Base-by-base conservation (phyloP, 2,329 filamentous ascomycete species). In the Metarhizium anisopliae region DNA sequence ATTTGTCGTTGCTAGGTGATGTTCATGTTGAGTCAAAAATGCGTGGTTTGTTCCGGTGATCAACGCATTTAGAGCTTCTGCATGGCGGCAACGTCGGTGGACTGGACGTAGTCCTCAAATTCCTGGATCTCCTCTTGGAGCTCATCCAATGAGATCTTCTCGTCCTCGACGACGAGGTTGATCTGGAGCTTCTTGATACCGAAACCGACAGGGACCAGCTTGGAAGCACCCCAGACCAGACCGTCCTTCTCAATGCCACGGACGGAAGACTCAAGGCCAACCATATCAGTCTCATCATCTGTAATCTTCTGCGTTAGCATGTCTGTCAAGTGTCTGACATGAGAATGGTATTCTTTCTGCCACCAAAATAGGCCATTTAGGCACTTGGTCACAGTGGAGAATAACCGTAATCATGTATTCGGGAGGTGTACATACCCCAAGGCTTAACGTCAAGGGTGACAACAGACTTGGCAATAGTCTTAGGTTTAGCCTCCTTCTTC, bases 111-210 rank as follows among this genome's bases (percentile, higher is more conserved):
- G 73, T 99, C 94, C 80, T 97, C 94, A 67, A 92, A 83, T 64
- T 83, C 89, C 70, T 71, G 61, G 68, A 97, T 95, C 79, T 89
- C 69, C 72, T 90, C 85, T 82, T 96, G 84, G 65, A 99, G 86
- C 61, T 96, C 93, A 66, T 87, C 83, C 62, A 89, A 74, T 64
- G 89, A 92, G 71, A 99, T 75, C 84, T 96, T 96, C 64, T 97
- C 93, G 73, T 99, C 94, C 82, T 97, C 94, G 63, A 97, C 80
- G 67, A 97, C 91, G 66, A 97, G 77, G 86, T 90, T 97, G 81
- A 99, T 95, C 84, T 97, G 93, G 62, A 99, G 86, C 85, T 97
- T 97, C 83, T 89, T 94, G 82, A 99, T 95, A 82, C 94, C 94
- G 82, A 90, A 99, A 69, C 92, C 93, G 67, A 99, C 86, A 63